Evolutionary conservation across 2,329 filamentous ascomycete genomes (phyloP).

Genomic region (Alternaria ventricosa): DNA sequence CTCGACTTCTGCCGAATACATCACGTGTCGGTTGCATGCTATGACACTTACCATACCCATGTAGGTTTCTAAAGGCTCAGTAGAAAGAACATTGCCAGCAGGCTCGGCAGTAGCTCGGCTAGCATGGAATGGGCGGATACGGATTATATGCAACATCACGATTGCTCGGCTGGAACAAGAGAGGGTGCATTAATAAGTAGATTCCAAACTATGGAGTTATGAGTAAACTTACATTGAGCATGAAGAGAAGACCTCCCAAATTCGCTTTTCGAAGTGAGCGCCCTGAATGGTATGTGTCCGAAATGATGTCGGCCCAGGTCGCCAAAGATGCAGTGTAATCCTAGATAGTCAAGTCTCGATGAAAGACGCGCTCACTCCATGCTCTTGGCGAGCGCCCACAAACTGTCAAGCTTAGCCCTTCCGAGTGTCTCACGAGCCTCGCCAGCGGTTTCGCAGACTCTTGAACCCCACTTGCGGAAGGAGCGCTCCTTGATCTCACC

Average conservation of each 20-base stretch:
- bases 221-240: conserved; percentile 27
- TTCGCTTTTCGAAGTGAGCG: background rate
- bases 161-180: conserved; percentile 6
- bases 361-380: conserved; percentile 18
- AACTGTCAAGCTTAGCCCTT: conserved; percentile 89
- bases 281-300: background rate
- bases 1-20: background rate
- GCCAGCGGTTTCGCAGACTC: conserved; percentile 90
- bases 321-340: background rate
- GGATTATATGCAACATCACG: conserved; percentile 5
- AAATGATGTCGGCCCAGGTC: background rate
- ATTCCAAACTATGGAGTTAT: conserved; percentile 25
- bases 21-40: background rate
- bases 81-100: background rate
- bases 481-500: conserved; percentile 80
- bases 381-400: conserved; percentile 89
- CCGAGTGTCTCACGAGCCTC: conserved; percentile 82
- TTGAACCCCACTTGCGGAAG: conserved; percentile 85
- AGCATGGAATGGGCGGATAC: background rate
- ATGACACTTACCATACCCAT: background rate
- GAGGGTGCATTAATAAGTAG: conserved; percentile 22
- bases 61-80: background rate
- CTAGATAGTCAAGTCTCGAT: background rate
- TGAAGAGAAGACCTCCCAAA: conserved; percentile 1
- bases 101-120: background rate